A percentile compares a stretch with the other conserved stretches of the same genome.
Evolutionary conservation across 352 stramenopile species (phyloP).

Genomic region (Lagenidium giganteum): DNA sequence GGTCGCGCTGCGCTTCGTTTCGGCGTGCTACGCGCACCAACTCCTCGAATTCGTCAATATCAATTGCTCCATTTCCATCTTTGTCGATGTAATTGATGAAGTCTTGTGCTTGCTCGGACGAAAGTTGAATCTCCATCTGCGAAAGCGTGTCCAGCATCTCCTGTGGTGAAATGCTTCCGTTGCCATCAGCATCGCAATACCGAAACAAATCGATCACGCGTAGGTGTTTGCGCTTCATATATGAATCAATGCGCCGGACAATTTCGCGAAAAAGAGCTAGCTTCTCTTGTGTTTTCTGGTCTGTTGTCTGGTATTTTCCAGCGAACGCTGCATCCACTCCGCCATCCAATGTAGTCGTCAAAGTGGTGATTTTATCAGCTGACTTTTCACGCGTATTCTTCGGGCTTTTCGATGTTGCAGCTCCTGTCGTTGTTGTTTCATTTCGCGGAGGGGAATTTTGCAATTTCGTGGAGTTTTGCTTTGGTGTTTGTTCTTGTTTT

Average conservation of each 20-base stretch:
- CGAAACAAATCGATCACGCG: constrained; percentile 82
- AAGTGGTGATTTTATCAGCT: too few relatives aligned
- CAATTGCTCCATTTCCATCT: constrained; percentile 77
- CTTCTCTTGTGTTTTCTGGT: constrained; percentile 64
- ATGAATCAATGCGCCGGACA: constrained; percentile 73
- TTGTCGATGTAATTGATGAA: constrained; percentile 82
- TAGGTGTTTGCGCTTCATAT: constrained; percentile 82
- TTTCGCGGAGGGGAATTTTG: too few relatives aligned
- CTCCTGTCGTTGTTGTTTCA: too few relatives aligned
- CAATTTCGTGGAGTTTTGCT: too few relatives aligned
- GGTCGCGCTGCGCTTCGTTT: constrained; percentile 67
- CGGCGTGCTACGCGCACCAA: constrained; percentile 65
- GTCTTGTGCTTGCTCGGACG: constrained; percentile 47
- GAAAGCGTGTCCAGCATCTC: constrained; percentile 83
- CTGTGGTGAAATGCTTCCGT: constrained; percentile 68
- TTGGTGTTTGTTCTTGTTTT: too few relatives aligned
- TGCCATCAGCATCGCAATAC: constrained; percentile 79
- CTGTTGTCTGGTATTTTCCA: constrained; percentile 54
- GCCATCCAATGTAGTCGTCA: too few relatives aligned
- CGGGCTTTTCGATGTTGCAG: too few relatives aligned
- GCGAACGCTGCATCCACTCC: constrained; percentile 36
- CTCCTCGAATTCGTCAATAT: constrained; percentile 84
- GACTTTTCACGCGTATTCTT: too few relatives aligned
- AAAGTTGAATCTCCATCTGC: constrained; percentile 82
- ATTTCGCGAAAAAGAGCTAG: constrained; percentile 68